A percentile compares a stretch with the other conserved stretches of the same genome.
phyloP scores from a whole-genome alignment of 163 green algal species.

The Chlamydomonas reinhardtii region DNA sequence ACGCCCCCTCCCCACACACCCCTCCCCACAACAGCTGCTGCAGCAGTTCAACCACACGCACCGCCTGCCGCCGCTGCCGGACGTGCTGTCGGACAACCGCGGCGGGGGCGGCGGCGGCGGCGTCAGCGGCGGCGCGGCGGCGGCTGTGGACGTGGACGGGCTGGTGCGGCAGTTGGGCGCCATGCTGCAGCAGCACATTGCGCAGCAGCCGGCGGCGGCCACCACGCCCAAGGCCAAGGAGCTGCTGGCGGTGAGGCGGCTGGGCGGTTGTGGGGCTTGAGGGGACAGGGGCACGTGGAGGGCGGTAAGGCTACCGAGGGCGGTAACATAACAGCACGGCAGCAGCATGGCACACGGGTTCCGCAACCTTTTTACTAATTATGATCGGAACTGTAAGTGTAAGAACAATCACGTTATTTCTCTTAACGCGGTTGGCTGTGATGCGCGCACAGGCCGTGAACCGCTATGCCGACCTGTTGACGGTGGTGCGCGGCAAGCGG shows the following conservation, averaged over 20 bases:
- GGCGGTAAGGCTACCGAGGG: too few species aligned
- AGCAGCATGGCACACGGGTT: too few species aligned
- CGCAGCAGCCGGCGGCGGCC: slow-evolving; percentile 9
- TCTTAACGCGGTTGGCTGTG: not conserved
- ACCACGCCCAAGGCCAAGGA: slow-evolving; percentile 21
- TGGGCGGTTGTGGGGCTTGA: not conserved
- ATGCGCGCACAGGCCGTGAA: slow-evolving; percentile 52
- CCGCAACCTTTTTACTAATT: too few species aligned
- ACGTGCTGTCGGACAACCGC: slow-evolving; percentile 31
- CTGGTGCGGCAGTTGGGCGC: slow-evolving; percentile 22
- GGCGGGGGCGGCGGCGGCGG: not conserved
- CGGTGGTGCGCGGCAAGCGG: slow-evolving; percentile 77
- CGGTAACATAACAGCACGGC: too few species aligned
- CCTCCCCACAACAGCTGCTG: slow-evolving; percentile 15
- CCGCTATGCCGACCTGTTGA: slow-evolving; percentile 74
- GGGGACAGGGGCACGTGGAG: not conserved
- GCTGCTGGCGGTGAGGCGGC: slow-evolving; percentile 27
- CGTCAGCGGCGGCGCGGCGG: too few species aligned
- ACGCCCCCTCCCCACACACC: too few species aligned
- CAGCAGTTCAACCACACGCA: slow-evolving; percentile 31
- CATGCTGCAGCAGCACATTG: slow-evolving; percentile 20
- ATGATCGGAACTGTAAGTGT: too few species aligned
- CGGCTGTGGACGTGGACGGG: slow-evolving; percentile 17
- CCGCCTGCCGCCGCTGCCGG: slow-evolving; percentile 35
- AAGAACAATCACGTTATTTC: too few species aligned